phyloP scores from a whole-genome alignment of 108 stramenopile species.

The Mayamaea pseudoterrestris region DNA sequence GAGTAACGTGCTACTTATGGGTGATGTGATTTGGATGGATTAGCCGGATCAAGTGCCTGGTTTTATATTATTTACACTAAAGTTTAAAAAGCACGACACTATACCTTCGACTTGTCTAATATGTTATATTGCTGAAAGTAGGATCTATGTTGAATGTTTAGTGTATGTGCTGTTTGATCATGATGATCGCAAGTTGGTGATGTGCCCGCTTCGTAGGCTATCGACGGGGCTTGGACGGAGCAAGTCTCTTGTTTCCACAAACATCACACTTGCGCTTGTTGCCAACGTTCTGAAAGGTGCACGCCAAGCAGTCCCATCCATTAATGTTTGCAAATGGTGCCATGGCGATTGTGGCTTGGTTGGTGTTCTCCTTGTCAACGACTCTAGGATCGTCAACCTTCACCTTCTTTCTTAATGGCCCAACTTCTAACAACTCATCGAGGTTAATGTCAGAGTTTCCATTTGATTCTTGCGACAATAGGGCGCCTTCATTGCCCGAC shows the following conservation, averaged over 20 bases:
- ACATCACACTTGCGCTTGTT: conserved; percentile 31
- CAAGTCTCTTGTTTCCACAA: conserved; percentile 11
- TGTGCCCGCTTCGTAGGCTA: too few relatives aligned
- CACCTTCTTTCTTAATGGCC: neutral
- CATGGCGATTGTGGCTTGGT: neutral
- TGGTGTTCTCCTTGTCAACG: conserved; percentile 1
- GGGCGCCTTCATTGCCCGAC: conserved; percentile 5
- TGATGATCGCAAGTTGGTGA: too few relatives aligned
- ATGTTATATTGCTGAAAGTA: too few relatives aligned
- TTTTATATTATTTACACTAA: too few relatives aligned
- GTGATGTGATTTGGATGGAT: conserved; percentile 81
- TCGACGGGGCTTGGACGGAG: conserved; percentile 12
- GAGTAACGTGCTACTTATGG: conserved; percentile 45
- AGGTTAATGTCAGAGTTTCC: conserved; percentile 1
- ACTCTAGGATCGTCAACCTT: conserved; percentile 8
- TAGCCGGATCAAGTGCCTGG: too few relatives aligned
- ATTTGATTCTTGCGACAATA: neutral
- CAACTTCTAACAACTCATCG: conserved; percentile 11
- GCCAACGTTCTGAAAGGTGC: conserved; percentile 37
- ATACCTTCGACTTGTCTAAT: too few relatives aligned
- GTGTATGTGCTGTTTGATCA: too few relatives aligned
- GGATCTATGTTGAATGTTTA: too few relatives aligned
- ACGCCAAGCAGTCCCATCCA: conserved; percentile 35
- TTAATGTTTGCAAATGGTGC: conserved; percentile 5
- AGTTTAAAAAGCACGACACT: too few relatives aligned